Base-by-base conservation (phyloP, 2,329 filamentous ascomycete species). In the Sporothrix humicola region DNA sequence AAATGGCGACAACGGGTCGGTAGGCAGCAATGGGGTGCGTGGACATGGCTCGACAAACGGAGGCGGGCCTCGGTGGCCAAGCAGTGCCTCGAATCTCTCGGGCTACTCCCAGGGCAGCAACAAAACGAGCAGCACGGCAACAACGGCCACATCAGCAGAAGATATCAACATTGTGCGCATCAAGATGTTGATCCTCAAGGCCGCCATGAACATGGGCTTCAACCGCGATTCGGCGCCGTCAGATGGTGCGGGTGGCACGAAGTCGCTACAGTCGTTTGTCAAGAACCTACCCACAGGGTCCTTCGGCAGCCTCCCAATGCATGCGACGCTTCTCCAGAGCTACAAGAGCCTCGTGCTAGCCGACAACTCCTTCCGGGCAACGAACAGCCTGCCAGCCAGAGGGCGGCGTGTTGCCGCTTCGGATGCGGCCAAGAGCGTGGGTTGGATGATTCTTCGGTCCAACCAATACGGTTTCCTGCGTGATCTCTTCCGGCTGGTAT, bases 121-220 rank as follows among this genome's bases (percentile, higher is more conserved):
- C 74, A 86, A 88, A 74, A 90, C 89, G 1, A 89, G 90, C 31
- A 93, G 91, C 78, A 93, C 92, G 0, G 90, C 91, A 0, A 94
- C 91, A 0, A 92, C 91, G 0, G 87, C 90, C 0, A 89, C 90
- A 0, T 83, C 87, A 3, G 84, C 86, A 2, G 94, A 97, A 81
- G 93, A 97, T 77, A 84, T 89, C 17, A 94, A 96, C 77, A 87
- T 97, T 50, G 88, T 89, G 12, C 90, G 93, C 13, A 86, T 97
- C 61, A 96, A 95, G 81, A 86, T 91, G 15, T 86, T 98, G 10
- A 90, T 97, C 46, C 85, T 97, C 56, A 94, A 94, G 80, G 94
- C 95, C 0, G 95, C 94, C 31, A 91, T 95, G 84, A 95, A 95
- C 79, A 88, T 92, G 2, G 94, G 94, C 12, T 97, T 92, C 82